Evolutionary conservation across 2,329 filamentous ascomycete species (phyloP), one percentile per base, ranked within the genome.

Genomic region (Scopulariopsis brevicaulis): DNA sequence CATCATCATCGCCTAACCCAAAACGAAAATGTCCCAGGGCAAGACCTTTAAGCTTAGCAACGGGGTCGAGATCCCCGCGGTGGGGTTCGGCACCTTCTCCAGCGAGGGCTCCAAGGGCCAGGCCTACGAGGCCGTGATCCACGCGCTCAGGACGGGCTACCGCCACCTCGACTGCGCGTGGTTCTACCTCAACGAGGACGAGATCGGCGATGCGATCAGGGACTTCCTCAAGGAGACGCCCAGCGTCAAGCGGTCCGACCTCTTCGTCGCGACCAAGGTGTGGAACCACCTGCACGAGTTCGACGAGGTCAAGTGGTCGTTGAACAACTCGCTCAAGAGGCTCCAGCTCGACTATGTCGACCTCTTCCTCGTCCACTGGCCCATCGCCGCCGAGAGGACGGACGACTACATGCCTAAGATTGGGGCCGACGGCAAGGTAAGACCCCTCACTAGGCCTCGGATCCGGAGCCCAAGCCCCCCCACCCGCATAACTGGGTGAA

Each of bases 21-120:
- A 46, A 46, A 15, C 40, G 18, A 46, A 46, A 8, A 58, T 61
- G 48, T 64, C 64, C 57, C 67, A 67, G 60, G 67, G 67, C 57
- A 64, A 62, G 53, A 72, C 67, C 3, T 77, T 74, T 64, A 77
- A 71, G 48, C 70, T 77, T 60, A 75, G 74, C 70, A 77, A 77
- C 62, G 75, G 75, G 59, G 79, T 85, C 60, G 76, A 75, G 67
- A 82, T 86, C 63, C 83, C 83, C 60, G 82, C 75, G 54, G 71
- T 86, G 35, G 83, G 83, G 28, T 86, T 86, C 64, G 83, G 83
- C 63, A 86, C 83, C 63, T 86, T 85, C 28, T 53, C 55, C 11
- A 57, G 22, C 50, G 55, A 57, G 35, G 34, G 55, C 3, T 37
- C 48, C 32, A 57, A 57, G 34, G 55, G 55, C 18, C 51, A 58